These are phyloP conservation scores for Dryadomyces quercivorus DNA, from an alignment of 2,329 filamentous ascomycete species.

Conservation along the genomic window DNA sequence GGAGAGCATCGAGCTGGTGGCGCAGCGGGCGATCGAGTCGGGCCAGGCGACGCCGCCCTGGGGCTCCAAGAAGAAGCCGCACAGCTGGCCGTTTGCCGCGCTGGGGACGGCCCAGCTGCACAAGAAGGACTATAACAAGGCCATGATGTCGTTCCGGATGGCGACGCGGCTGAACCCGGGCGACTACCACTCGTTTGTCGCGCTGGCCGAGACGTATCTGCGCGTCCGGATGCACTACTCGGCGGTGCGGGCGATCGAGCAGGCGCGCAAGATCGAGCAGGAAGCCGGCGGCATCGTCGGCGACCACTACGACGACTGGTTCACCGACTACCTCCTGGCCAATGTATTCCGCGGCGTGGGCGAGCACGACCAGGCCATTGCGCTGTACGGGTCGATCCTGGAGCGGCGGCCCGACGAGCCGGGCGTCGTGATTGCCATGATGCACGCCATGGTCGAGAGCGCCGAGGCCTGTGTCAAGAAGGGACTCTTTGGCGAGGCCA, in stretches of 20 bases:
- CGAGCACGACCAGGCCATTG: conserved; percentile 74
- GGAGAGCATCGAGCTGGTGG: conserved; percentile 90
- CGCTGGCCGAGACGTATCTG: conserved; percentile 93
- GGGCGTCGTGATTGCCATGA: conserved; percentile 73
- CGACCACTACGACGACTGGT: conserved; percentile 66
- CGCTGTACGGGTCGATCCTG: conserved; percentile 64
- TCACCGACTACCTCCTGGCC: conserved; percentile 90
- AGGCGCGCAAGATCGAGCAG: conserved; percentile 66
- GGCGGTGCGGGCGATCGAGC: conserved; percentile 80
- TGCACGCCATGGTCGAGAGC: conserved; percentile 80
- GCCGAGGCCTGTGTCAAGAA: conserved; percentile 66
- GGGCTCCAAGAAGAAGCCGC: conserved; percentile 82
- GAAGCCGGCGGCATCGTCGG: conserved; percentile 31
- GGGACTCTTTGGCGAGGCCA: conserved; percentile 75
- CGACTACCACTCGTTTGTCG: conserved; percentile 94
- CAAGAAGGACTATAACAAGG: conserved; percentile 79
- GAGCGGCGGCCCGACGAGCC: conserved; percentile 58
- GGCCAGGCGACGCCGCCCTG: conserved; percentile 82
- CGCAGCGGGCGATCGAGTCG: conserved; percentile 85
- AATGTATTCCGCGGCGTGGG: conserved; percentile 89
- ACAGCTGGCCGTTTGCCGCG: conserved; percentile 93
- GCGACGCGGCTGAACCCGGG: conserved; percentile 71
- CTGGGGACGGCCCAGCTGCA: conserved; percentile 91
- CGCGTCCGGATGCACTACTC: conserved; percentile 87
- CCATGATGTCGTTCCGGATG: conserved; percentile 83